Percentiles rank a stretch among this genome's conserved stretches.
These are phyloP conservation scores for Tilletiaria anomala DNA, from an alignment of 1,284 basidiomycete genomes.

Conservation along the genomic window DNA sequence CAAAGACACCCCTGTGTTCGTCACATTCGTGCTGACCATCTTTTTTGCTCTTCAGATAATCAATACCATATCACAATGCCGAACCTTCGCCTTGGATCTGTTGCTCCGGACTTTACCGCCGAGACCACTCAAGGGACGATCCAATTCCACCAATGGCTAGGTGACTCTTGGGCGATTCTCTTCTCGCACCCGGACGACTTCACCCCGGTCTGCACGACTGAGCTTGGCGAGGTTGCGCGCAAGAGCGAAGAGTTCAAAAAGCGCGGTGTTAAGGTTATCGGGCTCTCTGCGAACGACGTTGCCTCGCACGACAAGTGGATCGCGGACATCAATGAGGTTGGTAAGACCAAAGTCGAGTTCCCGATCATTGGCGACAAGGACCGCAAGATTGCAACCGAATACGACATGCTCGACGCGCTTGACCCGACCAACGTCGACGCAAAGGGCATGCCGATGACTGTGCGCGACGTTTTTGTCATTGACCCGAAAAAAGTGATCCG, in stretches of 20 bases:
- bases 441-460: constrained; percentile 60
- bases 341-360: constrained; percentile 64
- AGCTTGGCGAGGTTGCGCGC: constrained; percentile 86
- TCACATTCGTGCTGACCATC: no score
- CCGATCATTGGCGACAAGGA: constrained; percentile 91
- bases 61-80: no score
- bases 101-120: constrained; percentile 36
- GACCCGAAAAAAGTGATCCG: constrained; percentile 45
- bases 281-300: constrained; percentile 83
- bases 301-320: constrained; percentile 71
- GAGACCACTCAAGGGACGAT: constrained; percentile 19
- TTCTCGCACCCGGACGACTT: constrained; percentile 59
- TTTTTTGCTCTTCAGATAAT: no score
- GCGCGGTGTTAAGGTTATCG: constrained; percentile 63
- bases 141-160: constrained; percentile 80
- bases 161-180: constrained; percentile 60
- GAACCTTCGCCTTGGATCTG: constrained; percentile 30
- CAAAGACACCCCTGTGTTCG: no score
- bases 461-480: constrained; percentile 36
- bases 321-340: constrained; percentile 62
- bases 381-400: constrained; percentile 53
- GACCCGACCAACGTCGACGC: constrained; percentile 86
- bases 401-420: constrained; percentile 92
- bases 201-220: constrained; percentile 54
- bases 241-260: constrained; percentile 68